These are phyloP conservation scores for Alternaria consortialis DNA, from an alignment of 2,329 filamentous ascomycete species.

Conservation along the genomic window DNA sequence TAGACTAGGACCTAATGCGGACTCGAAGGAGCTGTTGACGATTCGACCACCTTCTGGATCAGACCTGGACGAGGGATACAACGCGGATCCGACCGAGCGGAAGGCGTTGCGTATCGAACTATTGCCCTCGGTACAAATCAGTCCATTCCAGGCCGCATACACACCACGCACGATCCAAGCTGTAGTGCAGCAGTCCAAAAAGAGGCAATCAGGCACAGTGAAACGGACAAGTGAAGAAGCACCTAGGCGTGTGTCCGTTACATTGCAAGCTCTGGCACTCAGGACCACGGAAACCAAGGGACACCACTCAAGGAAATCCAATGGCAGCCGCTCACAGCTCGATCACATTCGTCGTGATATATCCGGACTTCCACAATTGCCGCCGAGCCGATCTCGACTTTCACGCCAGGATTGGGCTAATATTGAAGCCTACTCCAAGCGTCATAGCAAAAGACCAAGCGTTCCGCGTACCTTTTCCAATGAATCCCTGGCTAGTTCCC, in stretches of 20 bases:
- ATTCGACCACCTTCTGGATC: conserved; percentile 21
- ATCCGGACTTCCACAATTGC: conserved; percentile 40
- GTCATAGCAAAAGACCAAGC: conserved; percentile 36
- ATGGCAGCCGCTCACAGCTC: conserved; percentile 31
- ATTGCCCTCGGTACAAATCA: conserved; percentile 24
- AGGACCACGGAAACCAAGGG: conserved; percentile 25
- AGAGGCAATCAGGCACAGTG: conserved; percentile 21
- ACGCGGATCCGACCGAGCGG: conserved; percentile 6
- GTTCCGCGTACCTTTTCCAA: conserved; percentile 25
- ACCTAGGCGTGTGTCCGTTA: conserved; percentile 35
- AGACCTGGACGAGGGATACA: conserved; percentile 18
- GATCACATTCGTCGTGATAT: conserved; percentile 45
- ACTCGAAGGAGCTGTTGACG: conserved; percentile 23
- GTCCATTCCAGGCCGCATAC: conserved; percentile 27
- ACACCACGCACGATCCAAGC: conserved; percentile 23
- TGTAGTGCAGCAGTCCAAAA: conserved; percentile 20
- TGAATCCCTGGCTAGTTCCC: conserved; percentile 20
- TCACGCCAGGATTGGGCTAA: conserved; percentile 49
- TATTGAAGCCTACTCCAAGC: conserved; percentile 44
- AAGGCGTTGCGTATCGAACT: conserved; percentile 16
- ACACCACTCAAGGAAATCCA: conserved; percentile 18
- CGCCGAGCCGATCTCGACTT: conserved; percentile 39
- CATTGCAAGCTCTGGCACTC: conserved; percentile 32
- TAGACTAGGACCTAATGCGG: conserved; percentile 8
- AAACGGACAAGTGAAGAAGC: conserved; percentile 38